Percentiles rank a stretch among this genome's conserved stretches.
Evolutionary conservation across 2,329 filamentous ascomycete species (phyloP).

Genomic region (Raffaelea ambrosiae): DNA sequence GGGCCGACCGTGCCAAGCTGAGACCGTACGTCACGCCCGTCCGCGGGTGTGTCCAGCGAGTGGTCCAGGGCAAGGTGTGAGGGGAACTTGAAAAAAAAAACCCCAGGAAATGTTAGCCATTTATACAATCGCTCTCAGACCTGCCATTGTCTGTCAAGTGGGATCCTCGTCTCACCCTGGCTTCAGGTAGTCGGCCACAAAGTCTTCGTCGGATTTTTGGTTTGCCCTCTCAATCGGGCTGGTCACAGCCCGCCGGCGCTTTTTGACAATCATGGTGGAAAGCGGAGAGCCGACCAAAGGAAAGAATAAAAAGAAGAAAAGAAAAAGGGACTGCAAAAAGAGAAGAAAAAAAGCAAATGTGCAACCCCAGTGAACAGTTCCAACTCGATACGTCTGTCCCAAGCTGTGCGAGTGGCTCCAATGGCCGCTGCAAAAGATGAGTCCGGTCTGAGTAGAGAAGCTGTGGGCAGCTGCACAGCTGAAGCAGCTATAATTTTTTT

Average conservation of each 20-base stretch:
- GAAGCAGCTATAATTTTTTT: too few species aligned
- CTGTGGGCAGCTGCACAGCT: too few species aligned
- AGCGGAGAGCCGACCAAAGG: background rate
- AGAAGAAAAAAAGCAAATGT: background rate
- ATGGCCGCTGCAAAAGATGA: too few species aligned
- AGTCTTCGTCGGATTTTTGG: slow-evolving; percentile 35
- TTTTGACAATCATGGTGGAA: slow-evolving; percentile 8
- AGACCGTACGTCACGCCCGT: slow-evolving; percentile 33
- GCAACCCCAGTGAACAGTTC: too few species aligned
- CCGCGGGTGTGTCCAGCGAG: slow-evolving; percentile 42
- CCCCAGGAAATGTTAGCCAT: background rate
- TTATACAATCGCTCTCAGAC: too few species aligned
- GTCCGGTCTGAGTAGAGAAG: too few species aligned
- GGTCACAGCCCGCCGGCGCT: slow-evolving; percentile 9
- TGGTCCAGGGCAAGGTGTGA: slow-evolving; percentile 15
- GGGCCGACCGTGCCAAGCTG: slow-evolving; percentile 28
- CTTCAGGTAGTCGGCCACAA: slow-evolving; percentile 38
- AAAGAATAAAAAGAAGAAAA: background rate
- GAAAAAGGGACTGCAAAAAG: background rate
- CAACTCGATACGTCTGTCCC: too few species aligned
- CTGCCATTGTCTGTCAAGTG: too few species aligned
- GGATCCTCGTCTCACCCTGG: slow-evolving; percentile 35
- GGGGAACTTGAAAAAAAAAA: slow-evolving; percentile 2
- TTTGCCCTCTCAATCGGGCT: slow-evolving; percentile 41
- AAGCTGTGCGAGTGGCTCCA: too few species aligned